Evolutionary conservation across 306 rosid species (phyloP).

Genomic region (Cicer pinnatifidum): DNA sequence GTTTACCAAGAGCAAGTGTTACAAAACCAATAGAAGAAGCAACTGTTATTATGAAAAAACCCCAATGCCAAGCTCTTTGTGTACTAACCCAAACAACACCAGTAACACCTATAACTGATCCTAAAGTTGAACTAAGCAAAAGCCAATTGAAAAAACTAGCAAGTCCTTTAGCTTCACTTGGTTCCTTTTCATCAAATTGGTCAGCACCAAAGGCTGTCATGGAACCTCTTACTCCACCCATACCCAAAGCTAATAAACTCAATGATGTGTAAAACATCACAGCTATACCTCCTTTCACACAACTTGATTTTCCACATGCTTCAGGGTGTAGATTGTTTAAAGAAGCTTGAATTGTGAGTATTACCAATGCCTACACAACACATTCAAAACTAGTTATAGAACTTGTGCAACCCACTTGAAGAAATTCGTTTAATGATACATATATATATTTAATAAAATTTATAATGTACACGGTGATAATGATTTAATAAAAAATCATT

Average conservation of each 20-base stretch:
- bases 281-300: slow-evolving; percentile 63
- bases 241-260: slow-evolving; percentile 61
- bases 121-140: slow-evolving; percentile 65
- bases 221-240: slow-evolving; percentile 80
- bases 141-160: slow-evolving; percentile 73
- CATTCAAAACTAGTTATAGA: too few relatives aligned
- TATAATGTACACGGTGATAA: too few relatives aligned
- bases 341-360: slow-evolving; percentile 68
- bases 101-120: slow-evolving; percentile 71
- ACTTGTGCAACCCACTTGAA: too few relatives aligned
- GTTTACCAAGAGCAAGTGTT: slow-evolving; percentile 69
- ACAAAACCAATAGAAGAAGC: slow-evolving; percentile 62
- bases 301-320: slow-evolving; percentile 51
- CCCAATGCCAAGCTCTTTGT: slow-evolving; percentile 69
- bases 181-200: slow-evolving; percentile 68
- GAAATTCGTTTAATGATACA: too few relatives aligned
- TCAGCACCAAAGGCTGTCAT: slow-evolving; percentile 87
- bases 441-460: too few relatives aligned
- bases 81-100: slow-evolving; percentile 71
- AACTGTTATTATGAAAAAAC: slow-evolving; percentile 60
- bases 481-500: background rate
- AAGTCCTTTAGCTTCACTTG: slow-evolving; percentile 63
- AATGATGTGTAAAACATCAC: slow-evolving; percentile 64
- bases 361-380: slow-evolving; percentile 57
- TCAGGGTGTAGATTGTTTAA: slow-evolving; percentile 57